Base-by-base conservation (phyloP, 306 rosid species). In the Alnus glutinosa region DNA sequence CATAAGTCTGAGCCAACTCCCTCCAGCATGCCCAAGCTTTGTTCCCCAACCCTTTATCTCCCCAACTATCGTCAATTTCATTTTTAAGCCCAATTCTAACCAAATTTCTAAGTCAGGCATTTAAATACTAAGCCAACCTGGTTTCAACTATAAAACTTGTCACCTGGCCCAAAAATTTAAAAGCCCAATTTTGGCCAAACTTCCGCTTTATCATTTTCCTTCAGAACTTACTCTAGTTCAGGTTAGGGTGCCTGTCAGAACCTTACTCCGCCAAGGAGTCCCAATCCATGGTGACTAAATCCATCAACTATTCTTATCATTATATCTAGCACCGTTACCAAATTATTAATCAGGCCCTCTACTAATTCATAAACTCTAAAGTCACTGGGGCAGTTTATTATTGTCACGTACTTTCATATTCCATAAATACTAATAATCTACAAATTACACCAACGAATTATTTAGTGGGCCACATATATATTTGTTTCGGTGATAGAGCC, bases 261-360 rank as follows among this genome's bases (percentile, higher is more conserved):
- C 36, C 36, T 55, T 55, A 55, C 7, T 73, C 76, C 19, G 42
- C 13, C 72, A 52, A 78, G 57, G 64, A 64, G 18, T 36, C 23
- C 70, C n/a, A 64, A 77, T 77, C 59, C 68, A 77, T 18, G 42
- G 55, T 36, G 52, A 74, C 9, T 37, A 76, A 16, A 50, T 9
- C 11, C 13, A 55, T 28, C 37, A 16, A 13, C n/a, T 14, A 42
- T 32, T 15, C 12, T 30, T 78, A 77, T 18, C 19, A 7, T 11
- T 32, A 8, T 30, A 28, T 61, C 68, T 12, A 30, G 12, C 68
- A 36, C 70, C 47, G 10, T 64, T 64, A 15, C 47, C 36, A 64
- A 64, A 15, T 34, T 64, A 64, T 64, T 32, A 13, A 36, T 64
- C 6, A 64, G 47, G 66, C 66, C 36, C 37, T 23, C 70, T 7